Percentiles rank a stretch among this genome's conserved stretches.
Evolutionary conservation across 2,329 filamentous ascomycete genomes (phyloP).

Genomic region (Penicillium sp.): DNA sequence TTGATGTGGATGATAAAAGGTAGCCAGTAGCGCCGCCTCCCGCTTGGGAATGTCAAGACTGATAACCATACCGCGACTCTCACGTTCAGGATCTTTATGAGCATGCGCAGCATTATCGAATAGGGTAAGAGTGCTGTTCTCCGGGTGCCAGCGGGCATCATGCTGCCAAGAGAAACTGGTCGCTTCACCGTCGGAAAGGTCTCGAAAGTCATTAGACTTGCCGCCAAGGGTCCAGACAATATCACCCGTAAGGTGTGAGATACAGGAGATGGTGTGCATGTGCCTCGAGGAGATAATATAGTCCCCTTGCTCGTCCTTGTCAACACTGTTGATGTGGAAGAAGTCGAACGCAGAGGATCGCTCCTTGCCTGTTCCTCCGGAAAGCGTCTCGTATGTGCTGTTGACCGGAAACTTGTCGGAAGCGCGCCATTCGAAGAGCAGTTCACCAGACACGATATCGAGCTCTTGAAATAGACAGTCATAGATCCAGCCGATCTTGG

Average conservation of each 20-base stretch:
- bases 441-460: constrained; percentile 39
- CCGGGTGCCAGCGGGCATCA: constrained; percentile 35
- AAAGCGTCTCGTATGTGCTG: constrained; percentile 24
- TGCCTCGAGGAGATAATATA: constrained; percentile 58
- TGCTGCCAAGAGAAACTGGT: constrained; percentile 37
- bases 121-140: constrained; percentile 27
- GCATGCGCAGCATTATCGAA: constrained; percentile 34
- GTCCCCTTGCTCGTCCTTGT: constrained; percentile 57
- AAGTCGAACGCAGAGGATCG: constrained; percentile 54
- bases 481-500: constrained; percentile 37
- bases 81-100: constrained; percentile 17
- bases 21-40: constrained; percentile 46
- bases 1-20: constrained; percentile 7
- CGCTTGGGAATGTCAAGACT: constrained; percentile 52
- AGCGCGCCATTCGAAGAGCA: constrained; percentile 44
- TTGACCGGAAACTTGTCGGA: constrained; percentile 38
- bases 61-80: constrained; percentile 29
- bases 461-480: constrained; percentile 40
- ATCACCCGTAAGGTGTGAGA: constrained; percentile 24
- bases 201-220: constrained; percentile 34
- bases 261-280: constrained; percentile 39
- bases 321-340: constrained; percentile 63
- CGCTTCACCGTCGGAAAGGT: constrained; percentile 28
- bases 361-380: constrained; percentile 16
- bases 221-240: constrained; percentile 36